A percentile compares a stretch with the other conserved stretches of the same genome.
Conservation (phyloP, 306 rosid species). For the Vigna unguiculata region DNA sequence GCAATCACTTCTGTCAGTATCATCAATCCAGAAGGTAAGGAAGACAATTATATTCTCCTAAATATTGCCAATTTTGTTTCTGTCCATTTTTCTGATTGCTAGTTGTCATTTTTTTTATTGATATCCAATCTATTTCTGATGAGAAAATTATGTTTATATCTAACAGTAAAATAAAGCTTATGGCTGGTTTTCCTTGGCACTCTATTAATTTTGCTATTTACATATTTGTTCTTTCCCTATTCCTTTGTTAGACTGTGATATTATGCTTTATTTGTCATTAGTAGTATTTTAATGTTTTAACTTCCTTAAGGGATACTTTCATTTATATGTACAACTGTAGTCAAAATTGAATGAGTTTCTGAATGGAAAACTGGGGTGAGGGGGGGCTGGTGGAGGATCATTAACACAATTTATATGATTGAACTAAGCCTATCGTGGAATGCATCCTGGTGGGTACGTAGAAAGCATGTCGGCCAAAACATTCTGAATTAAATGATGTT, state of each 20-base stretch:
- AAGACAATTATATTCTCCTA: neutral
- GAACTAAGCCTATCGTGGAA: neutral
- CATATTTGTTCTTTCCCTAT: slow-evolving; percentile 3
- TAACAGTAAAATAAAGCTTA: neutral
- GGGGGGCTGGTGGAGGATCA: neutral
- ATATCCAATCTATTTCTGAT: slow-evolving; percentile 21
- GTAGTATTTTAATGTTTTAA: neutral
- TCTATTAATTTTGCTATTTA: neutral
- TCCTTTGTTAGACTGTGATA: neutral
- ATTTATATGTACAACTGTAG: neutral
- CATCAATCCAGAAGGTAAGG: slow-evolving; percentile 66
- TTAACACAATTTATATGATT: neutral
- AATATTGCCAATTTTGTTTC: slow-evolving; percentile 2
- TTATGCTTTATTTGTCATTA: neutral
- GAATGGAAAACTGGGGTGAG: neutral
- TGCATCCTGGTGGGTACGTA: neutral
- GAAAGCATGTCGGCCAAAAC: neutral
- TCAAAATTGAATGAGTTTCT: neutral
- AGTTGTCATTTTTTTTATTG: slow-evolving; percentile 3
- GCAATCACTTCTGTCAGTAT: slow-evolving; percentile 76
- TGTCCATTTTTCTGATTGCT: neutral
- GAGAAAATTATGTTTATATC: neutral
- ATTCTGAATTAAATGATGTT: neutral
- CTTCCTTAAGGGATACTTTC: neutral
- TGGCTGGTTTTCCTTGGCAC: slow-evolving; percentile 20